Evolutionary conservation across 352 stramenopile genomes (phyloP).

Genomic region (Phytophthora multivora): DNA sequence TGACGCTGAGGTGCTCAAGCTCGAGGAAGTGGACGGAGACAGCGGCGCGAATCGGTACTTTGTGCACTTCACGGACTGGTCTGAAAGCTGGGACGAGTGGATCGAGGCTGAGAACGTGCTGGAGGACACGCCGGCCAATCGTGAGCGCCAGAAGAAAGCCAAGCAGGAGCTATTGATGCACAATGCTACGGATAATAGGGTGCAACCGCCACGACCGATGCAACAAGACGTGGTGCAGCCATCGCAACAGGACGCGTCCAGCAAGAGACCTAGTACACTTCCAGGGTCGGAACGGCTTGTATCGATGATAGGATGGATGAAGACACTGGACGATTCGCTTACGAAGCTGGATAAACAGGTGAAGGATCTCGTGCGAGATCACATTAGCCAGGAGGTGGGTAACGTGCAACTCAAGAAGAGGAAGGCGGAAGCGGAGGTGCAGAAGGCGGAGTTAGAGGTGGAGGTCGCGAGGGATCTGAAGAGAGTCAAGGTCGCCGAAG

Average conservation of each 20-base stretch:
- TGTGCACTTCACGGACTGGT: conserved; percentile 35
- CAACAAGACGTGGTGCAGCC: not conserved
- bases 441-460: conserved; percentile 36
- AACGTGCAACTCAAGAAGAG: conserved; percentile 26
- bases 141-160: conserved; percentile 32
- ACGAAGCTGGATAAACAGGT: conserved; percentile 33
- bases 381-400: conserved; percentile 26
- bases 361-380: conserved; percentile 21
- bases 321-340: conserved; percentile 35
- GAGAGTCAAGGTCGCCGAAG: conserved; percentile 32
- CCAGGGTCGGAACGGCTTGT: conserved; percentile 27
- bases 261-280: conserved; percentile 21
- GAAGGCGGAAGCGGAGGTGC: conserved; percentile 35
- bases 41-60: conserved; percentile 8
- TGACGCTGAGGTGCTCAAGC: conserved; percentile 27
- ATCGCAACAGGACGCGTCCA: conserved; percentile 1
- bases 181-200: not conserved
- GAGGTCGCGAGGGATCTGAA: conserved; percentile 39
- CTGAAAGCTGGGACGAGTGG: conserved; percentile 34
- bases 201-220: conserved; percentile 4
- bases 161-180: conserved; percentile 30
- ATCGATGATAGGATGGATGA: conserved; percentile 39
- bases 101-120: conserved; percentile 29
- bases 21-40: conserved; percentile 1
- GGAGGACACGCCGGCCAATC: conserved; percentile 29